These are phyloP conservation scores for Paraconiothyrium sp. DNA, from an alignment of 2,329 filamentous ascomycete genomes.

Conservation along the genomic window DNA sequence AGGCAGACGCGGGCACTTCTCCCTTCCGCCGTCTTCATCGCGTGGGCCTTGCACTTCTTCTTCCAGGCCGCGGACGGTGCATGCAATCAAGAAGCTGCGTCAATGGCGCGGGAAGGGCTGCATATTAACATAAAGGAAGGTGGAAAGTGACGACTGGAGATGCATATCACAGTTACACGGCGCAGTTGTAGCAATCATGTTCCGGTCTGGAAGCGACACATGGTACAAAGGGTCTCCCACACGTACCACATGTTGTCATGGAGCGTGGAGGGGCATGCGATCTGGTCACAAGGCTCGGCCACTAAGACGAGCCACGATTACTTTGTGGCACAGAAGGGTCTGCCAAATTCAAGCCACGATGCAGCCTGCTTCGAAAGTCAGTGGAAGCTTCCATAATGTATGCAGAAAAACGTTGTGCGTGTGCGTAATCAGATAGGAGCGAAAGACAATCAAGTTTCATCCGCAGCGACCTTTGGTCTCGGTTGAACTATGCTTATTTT, in stretches of 20 bases:
- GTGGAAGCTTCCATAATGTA: conserved; percentile 8
- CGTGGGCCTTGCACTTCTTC: conserved; percentile 20
- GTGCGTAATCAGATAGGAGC: conserved; percentile 51
- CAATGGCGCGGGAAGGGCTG: conserved; percentile 24
- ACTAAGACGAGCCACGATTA: conserved; percentile 25
- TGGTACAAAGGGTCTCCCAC: conserved; percentile 17
- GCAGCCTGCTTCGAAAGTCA: conserved; percentile 21
- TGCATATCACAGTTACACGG: conserved; percentile 37
- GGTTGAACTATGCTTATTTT: conserved; percentile 57
- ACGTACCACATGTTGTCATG: conserved; percentile 14
- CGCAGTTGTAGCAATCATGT: conserved; percentile 28
- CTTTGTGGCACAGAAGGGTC: conserved; percentile 15
- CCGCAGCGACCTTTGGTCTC: conserved; percentile 51
- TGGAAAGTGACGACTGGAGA: conserved; percentile 20
- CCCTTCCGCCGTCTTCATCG: conserved; percentile 36
- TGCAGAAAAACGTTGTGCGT: background rate
- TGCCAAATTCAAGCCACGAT: conserved; percentile 11
- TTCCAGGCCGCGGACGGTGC: conserved; percentile 27
- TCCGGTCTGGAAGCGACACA: conserved; percentile 20
- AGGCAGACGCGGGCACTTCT: conserved; percentile 27
- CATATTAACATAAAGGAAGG: conserved; percentile 31
- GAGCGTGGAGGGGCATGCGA: conserved; percentile 1
- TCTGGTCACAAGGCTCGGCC: background rate
- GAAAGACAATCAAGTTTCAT: conserved; percentile 55
- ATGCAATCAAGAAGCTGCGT: conserved; percentile 25